phyloP scores from a whole-genome alignment of 164 flowering plant species.

The Dillenia turbinata region DNA sequence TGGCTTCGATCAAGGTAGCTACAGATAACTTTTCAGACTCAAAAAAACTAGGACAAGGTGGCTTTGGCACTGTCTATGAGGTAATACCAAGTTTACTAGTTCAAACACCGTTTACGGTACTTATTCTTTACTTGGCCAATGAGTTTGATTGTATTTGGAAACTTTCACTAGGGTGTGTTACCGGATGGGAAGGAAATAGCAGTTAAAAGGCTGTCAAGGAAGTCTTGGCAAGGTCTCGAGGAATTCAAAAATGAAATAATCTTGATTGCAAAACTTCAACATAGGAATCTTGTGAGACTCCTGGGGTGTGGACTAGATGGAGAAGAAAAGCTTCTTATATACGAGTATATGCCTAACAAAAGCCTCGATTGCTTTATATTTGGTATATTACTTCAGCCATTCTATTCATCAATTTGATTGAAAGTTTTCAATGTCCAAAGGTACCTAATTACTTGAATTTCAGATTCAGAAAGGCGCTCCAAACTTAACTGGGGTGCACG shows the following conservation, averaged over 20 bases:
- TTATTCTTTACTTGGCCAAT: no score
- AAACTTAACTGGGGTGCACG: conserved; percentile 18
- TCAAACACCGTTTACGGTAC: not conserved
- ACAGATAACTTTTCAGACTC: conserved; percentile 20
- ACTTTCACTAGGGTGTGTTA: conserved; percentile 8
- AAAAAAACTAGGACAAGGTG: conserved; percentile 35
- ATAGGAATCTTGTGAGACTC: conserved; percentile 22
- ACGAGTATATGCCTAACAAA: conserved; percentile 15
- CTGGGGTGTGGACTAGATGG: conserved; percentile 18
- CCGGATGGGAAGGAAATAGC: conserved; percentile 16
- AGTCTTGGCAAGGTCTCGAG: conserved; percentile 15
- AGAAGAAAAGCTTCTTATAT: conserved; percentile 20
- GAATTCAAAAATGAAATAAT: conserved; percentile 24
- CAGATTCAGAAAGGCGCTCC: conserved; percentile 5
- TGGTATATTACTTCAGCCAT: conserved; percentile 4
- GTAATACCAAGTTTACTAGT: conserved; percentile 1
- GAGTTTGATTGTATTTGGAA: no score
- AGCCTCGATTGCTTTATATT: conserved; percentile 17
- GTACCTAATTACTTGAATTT: not conserved
- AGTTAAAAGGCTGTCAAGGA: conserved; percentile 16
- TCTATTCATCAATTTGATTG: not conserved
- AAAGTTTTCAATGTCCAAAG: not conserved
- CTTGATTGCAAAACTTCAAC: conserved; percentile 21
- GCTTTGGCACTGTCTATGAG: conserved; percentile 28
- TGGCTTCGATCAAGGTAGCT: conserved; percentile 15